Evolutionary conservation across 225 moss, liverwort and hornwort genomes (phyloP), one percentile per base, ranked within the genome.

Genomic region (Takakia lepidozioides): DNA sequence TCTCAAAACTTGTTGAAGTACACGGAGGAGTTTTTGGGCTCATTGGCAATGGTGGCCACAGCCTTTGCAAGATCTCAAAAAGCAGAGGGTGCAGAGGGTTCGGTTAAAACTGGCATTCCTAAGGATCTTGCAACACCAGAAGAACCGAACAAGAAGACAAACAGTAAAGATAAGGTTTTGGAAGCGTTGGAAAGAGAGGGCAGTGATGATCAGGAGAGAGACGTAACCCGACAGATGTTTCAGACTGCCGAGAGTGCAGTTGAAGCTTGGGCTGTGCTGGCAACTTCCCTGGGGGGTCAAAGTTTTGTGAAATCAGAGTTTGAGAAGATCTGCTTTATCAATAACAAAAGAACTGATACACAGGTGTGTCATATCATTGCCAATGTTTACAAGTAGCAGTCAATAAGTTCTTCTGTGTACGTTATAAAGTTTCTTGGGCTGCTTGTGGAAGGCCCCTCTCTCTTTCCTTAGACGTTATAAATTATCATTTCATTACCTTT

Each of bases 251-350:
- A 92, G 57, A 92, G 87, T 71, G 92, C 92, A 28, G 84, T 87
- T 53, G 87, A 85, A 80, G 85, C 92, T 43, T 92, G 92, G 92
- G 85, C 92, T 43, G 63, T 87, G 72, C 61, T 92, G 52, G 81
- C 87, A 27, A 80, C 77, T 16, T 76, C 82, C 19, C 28, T 82
- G 56, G 82, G 85, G 42, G 84, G 85, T 51, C 61, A 58, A 17
- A 85, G 80, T 54, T 69, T 87, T 43, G 72, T 92, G 25, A 92
- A 85, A 59, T 87, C 85, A 35, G 92, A 85, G 60, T 92, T 92
- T 54, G 73, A 92, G 51, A 92, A 92, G 58, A 70, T 80, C 26
- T 85, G 77, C 63, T 92, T 92, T 54, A 44, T 87, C 27, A 85
- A 92, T 38, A 92, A 92, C 62, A 69, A 36, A 45, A 72, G 60